phyloP scores from a whole-genome alignment of 1,284 basidiomycete genomes.

The Ganoderma resinaceum region DNA sequence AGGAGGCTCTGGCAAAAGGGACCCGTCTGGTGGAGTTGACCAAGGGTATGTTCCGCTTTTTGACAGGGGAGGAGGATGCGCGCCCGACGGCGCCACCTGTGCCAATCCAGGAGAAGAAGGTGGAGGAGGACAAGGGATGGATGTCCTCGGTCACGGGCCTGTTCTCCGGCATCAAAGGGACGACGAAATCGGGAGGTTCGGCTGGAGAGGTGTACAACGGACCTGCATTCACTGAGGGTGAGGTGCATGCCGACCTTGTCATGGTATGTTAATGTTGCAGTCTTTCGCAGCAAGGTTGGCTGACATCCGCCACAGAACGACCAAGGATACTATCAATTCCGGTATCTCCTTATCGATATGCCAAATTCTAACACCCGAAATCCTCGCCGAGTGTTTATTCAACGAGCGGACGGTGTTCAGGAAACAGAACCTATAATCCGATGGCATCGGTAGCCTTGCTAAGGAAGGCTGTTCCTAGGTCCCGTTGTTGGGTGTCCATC shows the following conservation, averaged over 20 bases:
- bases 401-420: constrained; percentile 66
- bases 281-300: constrained; percentile 8
- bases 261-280: constrained; percentile 54
- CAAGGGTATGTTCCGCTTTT: constrained; percentile 67
- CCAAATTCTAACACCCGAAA: constrained; percentile 72
- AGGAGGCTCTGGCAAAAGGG: constrained; percentile 41
- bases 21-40: constrained; percentile 49
- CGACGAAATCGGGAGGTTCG: constrained; percentile 43
- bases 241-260: constrained; percentile 79
- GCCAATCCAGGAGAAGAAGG: constrained; percentile 39
- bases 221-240: constrained; percentile 72
- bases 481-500: background rate
- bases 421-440: constrained; percentile 77
- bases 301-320: constrained; percentile 59
- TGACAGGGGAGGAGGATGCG: constrained; percentile 61
- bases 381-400: constrained; percentile 74
- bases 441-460: constrained; percentile 48
- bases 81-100: constrained; percentile 45
- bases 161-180: constrained; percentile 69
- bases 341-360: constrained; percentile 80
- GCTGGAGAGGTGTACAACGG: constrained; percentile 43
- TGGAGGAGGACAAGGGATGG: constrained; percentile 47
- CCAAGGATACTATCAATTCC: constrained; percentile 78
- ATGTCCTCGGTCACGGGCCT: constrained; percentile 67
- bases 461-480: background rate